Conservation (phyloP, 2,329 filamentous ascomycete species). For the Talaromyces sp. region DNA sequence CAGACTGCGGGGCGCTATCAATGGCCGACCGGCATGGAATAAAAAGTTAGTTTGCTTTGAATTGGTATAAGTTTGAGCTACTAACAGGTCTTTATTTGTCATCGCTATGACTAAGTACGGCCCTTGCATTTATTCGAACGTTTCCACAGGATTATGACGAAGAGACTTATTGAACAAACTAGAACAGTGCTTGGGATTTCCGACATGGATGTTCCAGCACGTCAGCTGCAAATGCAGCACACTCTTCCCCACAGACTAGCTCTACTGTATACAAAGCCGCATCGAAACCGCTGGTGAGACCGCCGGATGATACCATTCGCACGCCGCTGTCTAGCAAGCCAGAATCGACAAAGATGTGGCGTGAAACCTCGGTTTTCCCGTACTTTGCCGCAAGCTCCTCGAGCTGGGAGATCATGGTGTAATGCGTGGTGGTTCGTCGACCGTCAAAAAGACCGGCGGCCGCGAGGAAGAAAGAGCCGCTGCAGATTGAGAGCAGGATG, state of each 20-base stretch:
- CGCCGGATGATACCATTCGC: conserved; percentile 3
- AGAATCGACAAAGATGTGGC: conserved; percentile 2
- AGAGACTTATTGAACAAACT: neutral
- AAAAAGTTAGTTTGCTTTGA: neutral
- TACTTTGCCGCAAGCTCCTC: neutral
- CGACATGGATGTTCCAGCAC: neutral
- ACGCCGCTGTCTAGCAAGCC: conserved; percentile 3
- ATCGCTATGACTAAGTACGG: neutral
- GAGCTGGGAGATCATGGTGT: neutral
- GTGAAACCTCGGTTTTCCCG: neutral
- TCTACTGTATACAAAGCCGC: conserved; percentile 2
- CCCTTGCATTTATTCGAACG: neutral
- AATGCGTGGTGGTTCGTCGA: conserved; percentile 1
- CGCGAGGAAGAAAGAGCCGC: conserved; percentile 6
- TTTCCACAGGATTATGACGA: neutral
- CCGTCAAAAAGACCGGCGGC: neutral
- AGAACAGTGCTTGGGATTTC: neutral
- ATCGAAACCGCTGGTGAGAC: conserved; percentile 4
- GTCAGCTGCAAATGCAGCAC: neutral
- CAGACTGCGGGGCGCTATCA: neutral
- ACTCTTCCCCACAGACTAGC: neutral
- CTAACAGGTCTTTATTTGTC: neutral
- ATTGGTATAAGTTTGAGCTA: neutral
- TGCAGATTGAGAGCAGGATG: conserved; percentile 4
- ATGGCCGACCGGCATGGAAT: neutral